Evolutionary conservation across 495 filamentous ascomycete genomes (phyloP), one percentile per base, ranked within the genome.

Genomic region (Podospora appendiculata): DNA sequence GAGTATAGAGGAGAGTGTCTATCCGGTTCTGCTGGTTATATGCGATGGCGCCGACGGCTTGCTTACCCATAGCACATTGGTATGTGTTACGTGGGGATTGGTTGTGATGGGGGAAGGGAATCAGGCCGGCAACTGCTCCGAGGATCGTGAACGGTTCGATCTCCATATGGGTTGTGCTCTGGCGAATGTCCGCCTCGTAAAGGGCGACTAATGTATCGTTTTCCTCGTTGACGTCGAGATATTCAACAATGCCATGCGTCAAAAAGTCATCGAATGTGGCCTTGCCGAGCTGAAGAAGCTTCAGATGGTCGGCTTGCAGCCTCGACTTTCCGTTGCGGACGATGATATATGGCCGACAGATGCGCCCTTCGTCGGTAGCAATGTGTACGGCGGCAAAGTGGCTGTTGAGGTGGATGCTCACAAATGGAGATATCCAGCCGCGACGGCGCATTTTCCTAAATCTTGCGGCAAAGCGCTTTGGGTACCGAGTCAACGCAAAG

Each of bases 61-160:
- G 93, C 71, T 99, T 99, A 76, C 93, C 93, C 93, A 99, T 99
- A 69, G 93, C 93, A 68, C 94, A 96, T 73, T 98, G 93, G 63
- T 99, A 99, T 8, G 93, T 99, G 65, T 99, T 99, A 73, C 93
- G 84, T 8, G 93, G 93, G 4, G 93, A 99, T 68, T 99, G 93
- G 68, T 99, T 99, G 75, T 99, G 93, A 70, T 99, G 94, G 10
- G 93, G 93, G 63, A 96, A 99, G 4, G 93, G 93, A 60, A 99
- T 97, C 17, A 99, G 75, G 39, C 93, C 92, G 38, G 93, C 93
- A 35, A 97, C 94, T 25, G 93, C 94, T n/a, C 93, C 93, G 33
- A 99, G 83, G 41, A 97, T 86, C 1, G 94, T 97, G 67, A 96
- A 97, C 1, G 93, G 93, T 65, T 97, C 94, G 48, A 99, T 96